phyloP scores from a whole-genome alignment of 2,329 filamentous ascomycete species.

The Colletotrichum navitas region DNA sequence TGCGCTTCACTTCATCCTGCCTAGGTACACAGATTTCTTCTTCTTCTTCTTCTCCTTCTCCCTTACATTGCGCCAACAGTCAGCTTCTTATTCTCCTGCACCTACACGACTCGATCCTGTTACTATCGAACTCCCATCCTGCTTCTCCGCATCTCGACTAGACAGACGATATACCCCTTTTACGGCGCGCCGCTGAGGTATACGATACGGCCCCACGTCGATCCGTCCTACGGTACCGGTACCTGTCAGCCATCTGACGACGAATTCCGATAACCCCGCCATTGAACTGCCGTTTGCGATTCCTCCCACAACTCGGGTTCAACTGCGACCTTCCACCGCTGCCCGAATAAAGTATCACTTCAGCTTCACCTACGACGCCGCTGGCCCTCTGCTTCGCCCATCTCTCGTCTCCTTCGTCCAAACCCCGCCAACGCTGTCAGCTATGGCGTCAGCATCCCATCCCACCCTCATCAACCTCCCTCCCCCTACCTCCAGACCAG shows the following conservation, averaged over 20 bases:
- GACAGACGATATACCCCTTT: background rate
- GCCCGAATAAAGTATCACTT: constrained; percentile 12
- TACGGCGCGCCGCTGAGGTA: background rate
- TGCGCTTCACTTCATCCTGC: constrained; percentile 22
- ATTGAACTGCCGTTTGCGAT: constrained; percentile 15
- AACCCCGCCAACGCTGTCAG: constrained; percentile 16
- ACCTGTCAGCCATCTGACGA: background rate
- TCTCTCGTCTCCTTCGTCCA: background rate
- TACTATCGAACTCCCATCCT: background rate
- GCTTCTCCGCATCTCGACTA: background rate
- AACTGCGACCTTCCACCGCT: background rate
- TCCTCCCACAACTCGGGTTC: background rate
- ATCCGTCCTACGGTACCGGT: background rate
- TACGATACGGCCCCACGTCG: background rate
- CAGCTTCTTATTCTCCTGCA: background rate
- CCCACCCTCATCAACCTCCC: constrained; percentile 87
- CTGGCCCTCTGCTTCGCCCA: constrained; percentile 1
- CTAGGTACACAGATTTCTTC: too few species aligned
- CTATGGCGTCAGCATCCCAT: constrained; percentile 57
- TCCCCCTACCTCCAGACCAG: constrained; percentile 83
- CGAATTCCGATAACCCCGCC: constrained; percentile 3
- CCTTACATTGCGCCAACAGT: constrained; percentile 15
- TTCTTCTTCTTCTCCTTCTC: background rate
- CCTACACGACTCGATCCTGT: background rate
- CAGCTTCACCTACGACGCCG: background rate